Base-by-base conservation (phyloP, 148 eudicot genomes). In the Limonium bicolor region DNA sequence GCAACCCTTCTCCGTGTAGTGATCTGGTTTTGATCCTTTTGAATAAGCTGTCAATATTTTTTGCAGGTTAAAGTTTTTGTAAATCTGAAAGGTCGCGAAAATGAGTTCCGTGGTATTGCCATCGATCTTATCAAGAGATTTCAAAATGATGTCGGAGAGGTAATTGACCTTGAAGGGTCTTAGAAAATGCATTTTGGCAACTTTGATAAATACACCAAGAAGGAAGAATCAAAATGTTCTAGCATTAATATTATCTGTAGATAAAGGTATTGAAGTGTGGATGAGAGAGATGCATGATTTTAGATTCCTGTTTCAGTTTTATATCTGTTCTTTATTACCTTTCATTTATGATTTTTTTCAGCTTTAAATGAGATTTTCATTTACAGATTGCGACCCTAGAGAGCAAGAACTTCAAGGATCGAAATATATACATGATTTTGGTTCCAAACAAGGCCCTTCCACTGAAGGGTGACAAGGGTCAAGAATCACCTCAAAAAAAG, bases 121-220 rank as follows among this genome's bases (percentile, higher is more conserved):
- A 68, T 83, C 54, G 77, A 80, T 65, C 87, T 88, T 31, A 54
- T 88, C 55, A 64, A 59, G 53, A 69, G 78, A 62, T 75, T 88
- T 46, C 92, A 71, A 58, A 57, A 31, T 41, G 97, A 88, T 22
- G 41, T 88, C 51, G 97, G 94, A 34, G 94, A 88, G 97, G 97
- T 88, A 74, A 45, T 24, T n/a, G n/a, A n/a, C n/a, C n/a, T n/a
- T n/a, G n/a, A n/a, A n/a, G n/a, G n/a, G n/a, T n/a, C n/a, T n/a
- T n/a, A n/a, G n/a, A n/a, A n/a, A n/a, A n/a, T n/a, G n/a, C n/a
- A n/a, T n/a, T n/a, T n/a, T n/a, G n/a, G n/a, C n/a, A n/a, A n/a
- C n/a, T n/a, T n/a, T n/a, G n/a, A n/a, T n/a, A n/a, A n/a, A n/a
- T n/a, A n/a, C n/a, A n/a, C n/a, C n/a, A n/a, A n/a, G n/a, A n/a